These are phyloP conservation scores for Aspergillus asperescens DNA, from an alignment of 495 filamentous ascomycete species.

Conservation along the genomic window DNA sequence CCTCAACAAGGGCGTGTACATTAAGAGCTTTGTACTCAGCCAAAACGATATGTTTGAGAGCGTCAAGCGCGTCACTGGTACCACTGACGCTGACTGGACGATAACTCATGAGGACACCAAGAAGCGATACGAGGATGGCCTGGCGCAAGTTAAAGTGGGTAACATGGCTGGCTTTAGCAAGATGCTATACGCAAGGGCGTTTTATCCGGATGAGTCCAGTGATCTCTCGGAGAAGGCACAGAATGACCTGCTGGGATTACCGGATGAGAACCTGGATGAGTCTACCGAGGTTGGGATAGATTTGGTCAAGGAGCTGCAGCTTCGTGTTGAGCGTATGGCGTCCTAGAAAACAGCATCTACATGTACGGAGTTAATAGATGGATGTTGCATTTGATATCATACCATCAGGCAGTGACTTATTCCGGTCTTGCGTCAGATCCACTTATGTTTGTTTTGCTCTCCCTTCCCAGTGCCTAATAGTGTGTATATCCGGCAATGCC, in stretches of 20 bases:
- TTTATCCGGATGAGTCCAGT: conserved; percentile 43
- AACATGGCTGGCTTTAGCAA: conserved; percentile 25
- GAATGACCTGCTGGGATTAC: conserved; percentile 50
- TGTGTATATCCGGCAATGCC: too few relatives aligned
- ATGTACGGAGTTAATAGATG: too few relatives aligned
- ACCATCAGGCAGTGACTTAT: too few relatives aligned
- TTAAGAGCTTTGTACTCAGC: conserved; percentile 44
- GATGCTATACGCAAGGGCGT: conserved; percentile 48
- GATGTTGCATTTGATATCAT: too few relatives aligned
- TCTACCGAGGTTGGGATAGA: conserved; percentile 27
- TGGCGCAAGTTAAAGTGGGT: conserved; percentile 37
- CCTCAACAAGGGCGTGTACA: conserved; percentile 39
- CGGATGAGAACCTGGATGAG: conserved; percentile 56
- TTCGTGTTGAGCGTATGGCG: conserved; percentile 6
- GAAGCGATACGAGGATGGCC: conserved; percentile 40
- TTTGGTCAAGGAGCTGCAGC: conserved; percentile 8
- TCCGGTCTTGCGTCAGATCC: too few relatives aligned
- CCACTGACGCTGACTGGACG: conserved; percentile 51
- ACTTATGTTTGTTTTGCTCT: too few relatives aligned
- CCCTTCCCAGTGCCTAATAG: too few relatives aligned
- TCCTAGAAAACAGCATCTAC: too few relatives aligned
- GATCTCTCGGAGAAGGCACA: conserved; percentile 34
- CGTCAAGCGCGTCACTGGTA: conserved; percentile 48
- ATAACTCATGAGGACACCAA: conserved; percentile 38
- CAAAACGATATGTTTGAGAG: conserved; percentile 51